Base-by-base conservation (phyloP, 2,329 filamentous ascomycete genomes). In the Cephalotrichum gorgonifer region DNA sequence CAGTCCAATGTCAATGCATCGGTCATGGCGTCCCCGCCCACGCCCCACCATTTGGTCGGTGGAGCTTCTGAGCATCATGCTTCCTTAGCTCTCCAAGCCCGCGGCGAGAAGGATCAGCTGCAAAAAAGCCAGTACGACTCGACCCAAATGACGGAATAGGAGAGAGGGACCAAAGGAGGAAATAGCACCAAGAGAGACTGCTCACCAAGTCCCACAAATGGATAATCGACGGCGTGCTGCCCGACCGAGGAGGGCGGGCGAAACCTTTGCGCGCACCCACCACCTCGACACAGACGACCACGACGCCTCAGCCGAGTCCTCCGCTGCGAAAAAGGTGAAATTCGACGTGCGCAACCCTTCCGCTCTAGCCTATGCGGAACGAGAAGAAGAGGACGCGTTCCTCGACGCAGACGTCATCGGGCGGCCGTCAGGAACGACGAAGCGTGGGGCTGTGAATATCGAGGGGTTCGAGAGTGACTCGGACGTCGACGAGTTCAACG, bases 401-500 rank as follows among this genome's bases (percentile, higher is more conserved):
- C 78, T 98, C 8, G 88, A 95, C 46, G 88, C 90, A 22, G 93
- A 97, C 61, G 90, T 96, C 35, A 96, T 97, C 55, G 89, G 90
- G 15, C 86, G 83, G 2, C 75, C 80, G 17, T 79, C 79, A 1
- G 80, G 79, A 28, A 78, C 81, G 38, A 87, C 88, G 1, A 95
- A 95, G 64, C 87, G 93, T 54, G 91, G 91, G 56, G 93, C 91
- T 0, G 87, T 98, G 49, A 96, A 97, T 60, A 81, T 98, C 38
- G 93, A 97, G 60, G 93, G 93, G 46, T 98, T 97, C 68, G 91
- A 97, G 57, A 93, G 86, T 9, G 93, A 98, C 66, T 95, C 91
- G 2, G 80, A 94, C 55, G 47, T 33, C 2, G 93, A 97, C 61
- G 89, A 86, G 42, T 94, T 95, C 64, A 79, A 93, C 56, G 78